These are phyloP conservation scores for Cyclotella atomus DNA, from an alignment of 108 stramenopile genomes.

Conservation along the genomic window DNA sequence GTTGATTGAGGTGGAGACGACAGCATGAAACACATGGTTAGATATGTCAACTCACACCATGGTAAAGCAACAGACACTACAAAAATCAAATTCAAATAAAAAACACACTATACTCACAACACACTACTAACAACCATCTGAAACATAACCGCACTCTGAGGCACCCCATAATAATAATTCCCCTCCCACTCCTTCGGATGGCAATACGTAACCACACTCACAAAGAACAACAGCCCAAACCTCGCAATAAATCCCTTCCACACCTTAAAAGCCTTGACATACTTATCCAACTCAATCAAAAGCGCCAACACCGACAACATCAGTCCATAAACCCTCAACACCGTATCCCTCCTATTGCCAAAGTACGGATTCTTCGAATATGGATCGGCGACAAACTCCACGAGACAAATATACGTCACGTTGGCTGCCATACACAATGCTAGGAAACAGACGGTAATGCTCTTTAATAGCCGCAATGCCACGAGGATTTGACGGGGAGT, in stretches of 20 bases:
- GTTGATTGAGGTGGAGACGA: neutral
- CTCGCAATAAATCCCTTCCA: slow-evolving; percentile 76
- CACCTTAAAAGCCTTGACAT: slow-evolving; percentile 56
- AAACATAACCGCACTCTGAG: slow-evolving; percentile 73
- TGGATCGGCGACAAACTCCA: slow-evolving; percentile 54
- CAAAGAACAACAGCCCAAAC: slow-evolving; percentile 65
- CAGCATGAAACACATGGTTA: no score
- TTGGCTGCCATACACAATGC: slow-evolving; percentile 62
- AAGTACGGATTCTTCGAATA: slow-evolving; percentile 48
- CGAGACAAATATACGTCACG: slow-evolving; percentile 70
- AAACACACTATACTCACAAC: slow-evolving; percentile 77
- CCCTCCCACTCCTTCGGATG: slow-evolving; percentile 49
- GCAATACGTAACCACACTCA: slow-evolving; percentile 62
- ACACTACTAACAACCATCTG: slow-evolving; percentile 76
- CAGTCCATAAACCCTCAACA: slow-evolving; percentile 76
- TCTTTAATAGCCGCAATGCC: slow-evolving; percentile 70
- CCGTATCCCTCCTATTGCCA: slow-evolving; percentile 63
- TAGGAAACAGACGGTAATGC: slow-evolving; percentile 68
- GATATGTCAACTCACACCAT: slow-evolving; percentile 3
- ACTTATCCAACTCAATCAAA: slow-evolving; percentile 71
- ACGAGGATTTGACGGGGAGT: slow-evolving; percentile 72
- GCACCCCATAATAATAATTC: slow-evolving; percentile 38
- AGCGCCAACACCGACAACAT: slow-evolving; percentile 53
- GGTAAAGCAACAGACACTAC: neutral
- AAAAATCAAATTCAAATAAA: slow-evolving; percentile 7